Percentiles rank a stretch among this genome's conserved stretches.
Evolutionary conservation across 1,284 basidiomycete species (phyloP).

Genomic region (Ceratobasidium sp.): DNA sequence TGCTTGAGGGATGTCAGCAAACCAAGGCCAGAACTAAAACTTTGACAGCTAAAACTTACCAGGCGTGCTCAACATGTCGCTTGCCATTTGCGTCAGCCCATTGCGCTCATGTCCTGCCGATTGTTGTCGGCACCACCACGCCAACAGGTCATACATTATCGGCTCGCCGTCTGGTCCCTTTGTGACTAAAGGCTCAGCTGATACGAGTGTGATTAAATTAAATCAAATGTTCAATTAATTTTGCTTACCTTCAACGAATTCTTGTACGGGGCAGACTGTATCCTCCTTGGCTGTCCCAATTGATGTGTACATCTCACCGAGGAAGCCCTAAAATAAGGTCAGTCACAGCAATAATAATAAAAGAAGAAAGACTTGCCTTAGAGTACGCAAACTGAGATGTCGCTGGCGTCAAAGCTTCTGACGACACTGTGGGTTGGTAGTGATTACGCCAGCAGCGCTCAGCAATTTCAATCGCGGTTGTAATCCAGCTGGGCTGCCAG

Average conservation of each 20-base stretch:
- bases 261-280: background rate
- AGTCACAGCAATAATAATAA: background rate
- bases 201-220: too few species aligned
- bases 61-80: constrained; percentile 3
- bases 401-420: background rate
- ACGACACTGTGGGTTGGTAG: background rate
- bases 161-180: background rate
- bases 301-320: too few species aligned
- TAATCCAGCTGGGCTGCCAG: constrained; percentile 2
- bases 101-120: background rate
- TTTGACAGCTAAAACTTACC: background rate
- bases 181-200: background rate
- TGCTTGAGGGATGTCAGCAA: background rate
- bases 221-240: too few species aligned
- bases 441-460: background rate
- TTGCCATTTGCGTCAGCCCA: constrained; percentile 8
- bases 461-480: background rate
- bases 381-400: constrained; percentile 7
- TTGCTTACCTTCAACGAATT: background rate
- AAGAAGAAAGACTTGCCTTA: background rate
- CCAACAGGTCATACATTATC: background rate
- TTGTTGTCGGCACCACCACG: constrained; percentile 6
- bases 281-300: background rate
- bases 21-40: background rate
- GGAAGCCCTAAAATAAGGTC: background rate